Evolutionary conservation across 148 eudicot genomes (phyloP).

Genomic region (Rhododendron vialii): DNA sequence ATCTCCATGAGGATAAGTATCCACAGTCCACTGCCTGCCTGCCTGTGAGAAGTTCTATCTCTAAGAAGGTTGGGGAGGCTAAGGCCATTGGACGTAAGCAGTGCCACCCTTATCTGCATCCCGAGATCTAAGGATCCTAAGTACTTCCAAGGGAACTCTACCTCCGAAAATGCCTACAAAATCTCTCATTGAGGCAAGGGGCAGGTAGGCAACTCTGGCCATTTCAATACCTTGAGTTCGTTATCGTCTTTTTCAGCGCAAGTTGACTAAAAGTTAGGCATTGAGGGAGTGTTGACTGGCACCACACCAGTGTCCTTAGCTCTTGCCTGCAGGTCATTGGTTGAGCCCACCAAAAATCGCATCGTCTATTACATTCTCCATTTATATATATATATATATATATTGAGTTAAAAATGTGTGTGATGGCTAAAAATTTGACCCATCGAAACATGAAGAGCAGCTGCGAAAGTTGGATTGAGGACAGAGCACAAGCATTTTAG

Average conservation of each 20-base stretch:
- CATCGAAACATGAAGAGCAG: background rate
- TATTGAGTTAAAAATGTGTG: background rate
- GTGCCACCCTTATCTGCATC: background rate
- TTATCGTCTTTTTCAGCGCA: background rate
- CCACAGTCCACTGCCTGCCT: too few species aligned
- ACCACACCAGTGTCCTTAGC: background rate
- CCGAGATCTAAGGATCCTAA: background rate
- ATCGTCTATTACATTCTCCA: background rate
- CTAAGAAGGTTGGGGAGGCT: background rate
- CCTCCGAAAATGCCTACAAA: background rate
- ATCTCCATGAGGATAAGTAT: background rate
- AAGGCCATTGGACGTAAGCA: background rate
- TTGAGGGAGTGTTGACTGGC: background rate
- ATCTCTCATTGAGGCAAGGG: background rate
- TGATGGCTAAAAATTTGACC: background rate
- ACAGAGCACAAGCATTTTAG: background rate
- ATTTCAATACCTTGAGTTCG: too few species aligned
- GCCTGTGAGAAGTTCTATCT: too few species aligned
- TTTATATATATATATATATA: too few species aligned
- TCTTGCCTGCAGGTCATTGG: background rate
- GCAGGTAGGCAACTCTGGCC: background rate
- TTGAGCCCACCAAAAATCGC: background rate
- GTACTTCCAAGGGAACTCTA: background rate
- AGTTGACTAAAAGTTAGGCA: background rate
- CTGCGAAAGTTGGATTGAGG: background rate